Evolutionary conservation across 257 asterid genomes (phyloP).

Genomic region (Buddleja alternifolia): DNA sequence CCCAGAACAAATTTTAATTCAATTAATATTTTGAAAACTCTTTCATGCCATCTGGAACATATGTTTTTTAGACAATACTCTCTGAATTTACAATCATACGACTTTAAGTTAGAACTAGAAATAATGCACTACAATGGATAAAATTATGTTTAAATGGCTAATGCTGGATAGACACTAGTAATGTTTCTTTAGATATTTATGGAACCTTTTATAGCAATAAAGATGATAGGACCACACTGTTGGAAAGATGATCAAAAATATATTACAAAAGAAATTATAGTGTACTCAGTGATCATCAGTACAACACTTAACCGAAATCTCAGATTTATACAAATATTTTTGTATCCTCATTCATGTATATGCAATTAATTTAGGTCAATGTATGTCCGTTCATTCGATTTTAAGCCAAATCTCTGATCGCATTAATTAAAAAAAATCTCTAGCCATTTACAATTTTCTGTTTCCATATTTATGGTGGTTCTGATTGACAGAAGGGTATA

Average conservation of each 20-base stretch:
- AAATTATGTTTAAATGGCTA: background rate
- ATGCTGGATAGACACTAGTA: constrained; percentile 1
- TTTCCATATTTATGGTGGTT: constrained; percentile 19
- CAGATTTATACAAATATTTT: too few species aligned
- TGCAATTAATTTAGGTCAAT: background rate
- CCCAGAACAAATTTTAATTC: background rate
- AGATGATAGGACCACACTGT: background rate
- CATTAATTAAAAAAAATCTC: background rate
- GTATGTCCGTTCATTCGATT: background rate
- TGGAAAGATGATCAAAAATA: background rate
- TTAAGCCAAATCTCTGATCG: background rate
- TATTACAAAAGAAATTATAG: background rate
- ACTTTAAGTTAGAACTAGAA: background rate
- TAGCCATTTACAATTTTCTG: background rate
- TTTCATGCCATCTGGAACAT: background rate
- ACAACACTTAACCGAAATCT: background rate
- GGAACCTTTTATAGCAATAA: background rate
- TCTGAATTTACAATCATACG: background rate
- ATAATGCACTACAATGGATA: background rate
- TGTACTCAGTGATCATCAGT: background rate
- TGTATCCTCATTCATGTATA: constrained; percentile 7
- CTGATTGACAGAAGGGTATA: background rate
- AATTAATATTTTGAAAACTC: background rate
- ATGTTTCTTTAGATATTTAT: background rate
- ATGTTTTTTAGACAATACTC: background rate